These are phyloP conservation scores for Primulina tabacum DNA, from an alignment of 257 asterid genomes.

Conservation along the genomic window DNA sequence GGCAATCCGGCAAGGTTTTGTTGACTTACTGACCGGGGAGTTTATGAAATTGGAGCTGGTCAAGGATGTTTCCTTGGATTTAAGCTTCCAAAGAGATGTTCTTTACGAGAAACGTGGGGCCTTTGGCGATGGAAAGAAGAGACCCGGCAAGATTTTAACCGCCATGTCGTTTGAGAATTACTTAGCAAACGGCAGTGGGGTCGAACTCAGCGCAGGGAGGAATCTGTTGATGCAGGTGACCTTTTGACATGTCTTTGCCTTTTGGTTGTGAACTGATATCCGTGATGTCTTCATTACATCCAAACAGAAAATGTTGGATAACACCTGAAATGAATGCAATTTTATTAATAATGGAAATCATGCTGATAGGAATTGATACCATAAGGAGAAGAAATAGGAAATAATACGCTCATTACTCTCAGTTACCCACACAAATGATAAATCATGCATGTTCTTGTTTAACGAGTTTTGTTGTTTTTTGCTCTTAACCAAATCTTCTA, in stretches of 20 bases:
- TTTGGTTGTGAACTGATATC: background rate
- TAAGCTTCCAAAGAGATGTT: slow-evolving; percentile 70
- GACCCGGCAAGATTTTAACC: slow-evolving; percentile 92
- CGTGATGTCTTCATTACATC: slow-evolving; percentile 1
- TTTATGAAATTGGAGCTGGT: slow-evolving; percentile 71
- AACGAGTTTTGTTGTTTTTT: slow-evolving; percentile 9
- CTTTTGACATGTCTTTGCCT: background rate
- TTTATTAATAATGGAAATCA: background rate
- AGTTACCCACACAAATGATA: background rate
- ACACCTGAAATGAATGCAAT: background rate
- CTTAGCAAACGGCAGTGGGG: slow-evolving; percentile 35
- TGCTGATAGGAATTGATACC: background rate
- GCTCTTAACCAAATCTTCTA: background rate
- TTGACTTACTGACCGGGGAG: slow-evolving; percentile 53
- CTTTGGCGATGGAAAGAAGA: slow-evolving; percentile 68
- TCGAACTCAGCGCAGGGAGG: slow-evolving; percentile 53
- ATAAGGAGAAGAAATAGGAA: background rate
- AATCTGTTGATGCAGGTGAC: slow-evolving; percentile 79
- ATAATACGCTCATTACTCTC: background rate
- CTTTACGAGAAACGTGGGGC: slow-evolving; percentile 55
- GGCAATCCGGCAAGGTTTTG: slow-evolving; percentile 52
- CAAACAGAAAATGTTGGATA: background rate
- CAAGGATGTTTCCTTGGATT: slow-evolving; percentile 81
- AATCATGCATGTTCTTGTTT: background rate
- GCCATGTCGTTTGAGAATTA: slow-evolving; percentile 72